Evolutionary conservation across 2,329 filamentous ascomycete species (phyloP).

Genomic region (Microdochium bolleyi): DNA sequence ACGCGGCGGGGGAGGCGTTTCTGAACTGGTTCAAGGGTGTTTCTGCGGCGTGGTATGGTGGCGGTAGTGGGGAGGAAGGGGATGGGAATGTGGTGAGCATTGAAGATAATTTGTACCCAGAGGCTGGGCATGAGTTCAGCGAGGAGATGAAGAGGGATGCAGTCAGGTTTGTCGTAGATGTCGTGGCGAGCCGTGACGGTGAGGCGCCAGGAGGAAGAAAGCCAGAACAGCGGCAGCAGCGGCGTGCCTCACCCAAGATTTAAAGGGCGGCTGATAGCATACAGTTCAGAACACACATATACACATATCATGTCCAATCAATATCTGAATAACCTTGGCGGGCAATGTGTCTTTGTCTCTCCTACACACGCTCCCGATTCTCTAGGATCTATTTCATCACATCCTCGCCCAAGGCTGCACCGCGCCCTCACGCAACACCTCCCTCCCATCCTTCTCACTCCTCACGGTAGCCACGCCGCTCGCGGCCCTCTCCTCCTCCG

Average conservation of each 20-base stretch:
- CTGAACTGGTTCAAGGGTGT: slow-evolving; percentile 52
- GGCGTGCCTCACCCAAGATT: slow-evolving; percentile 13
- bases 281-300: no score
- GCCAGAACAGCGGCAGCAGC: neutral
- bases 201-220: neutral
- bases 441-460: slow-evolving; percentile 21
- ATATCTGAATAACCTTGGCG: neutral
- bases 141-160: slow-evolving; percentile 59
- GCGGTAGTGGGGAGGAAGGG: slow-evolving; percentile 24
- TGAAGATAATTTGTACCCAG: slow-evolving; percentile 60
- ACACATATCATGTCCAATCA: no score
- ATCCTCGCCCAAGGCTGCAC: slow-evolving; percentile 29
- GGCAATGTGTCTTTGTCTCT: no score
- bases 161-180: slow-evolving; percentile 51
- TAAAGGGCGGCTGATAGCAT: no score
- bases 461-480: slow-evolving; percentile 28
- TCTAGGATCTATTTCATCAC: no score
- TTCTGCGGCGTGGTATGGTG: slow-evolving; percentile 40
- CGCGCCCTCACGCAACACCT: slow-evolving; percentile 29
- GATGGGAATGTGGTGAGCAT: slow-evolving; percentile 33
- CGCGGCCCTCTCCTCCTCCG: slow-evolving; percentile 18
- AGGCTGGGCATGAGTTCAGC: slow-evolving; percentile 62
- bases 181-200: slow-evolving; percentile 24
- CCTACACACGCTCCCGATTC: no score
- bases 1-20: slow-evolving; percentile 51